Evolutionary conservation across 441 rosid species (phyloP), one percentile per base, ranked within the genome.

Genomic region (Erysimum cheiri): DNA sequence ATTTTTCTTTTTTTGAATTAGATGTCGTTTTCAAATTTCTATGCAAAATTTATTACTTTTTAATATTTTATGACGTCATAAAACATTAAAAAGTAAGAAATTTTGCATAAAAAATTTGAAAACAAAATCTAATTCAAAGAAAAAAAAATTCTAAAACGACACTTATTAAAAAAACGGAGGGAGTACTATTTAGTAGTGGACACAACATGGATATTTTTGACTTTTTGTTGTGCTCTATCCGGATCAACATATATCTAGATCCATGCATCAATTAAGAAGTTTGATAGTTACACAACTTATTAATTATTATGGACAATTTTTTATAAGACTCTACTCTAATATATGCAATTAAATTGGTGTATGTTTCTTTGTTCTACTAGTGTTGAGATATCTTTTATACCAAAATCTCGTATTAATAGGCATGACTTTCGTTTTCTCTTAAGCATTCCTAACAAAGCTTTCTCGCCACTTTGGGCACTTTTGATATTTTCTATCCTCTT

Each of bases 281-380:
- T n/a, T n/a, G n/a, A n/a, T n/a, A n/a, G n/a, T n/a, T n/a, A n/a
- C n/a, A n/a, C n/a, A 53, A 7, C 22, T 12, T 50, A 15, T 4
- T 53, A 7, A 11, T 12, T 50, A 15, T 4, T 53, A 29, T 52
- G 35, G 28, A 52, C 4, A 12, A 28, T 26, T 50, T 50, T 12
- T 22, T 11, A 49, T 24, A 26, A 48, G 53, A 19, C 53, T 19
- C n/a, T n/a, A n/a, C n/a, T n/a, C n/a, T n/a, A n/a, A n/a, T n/a
- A n/a, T n/a, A n/a, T n/a, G n/a, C n/a, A 15, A 44, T 11, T 24
- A 44, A 44, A 44, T 44, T 44, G 15, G 33, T 50, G n/a, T n/a
- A 50, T 29, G 55, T 49, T 49, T 49, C 4, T 50, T 26, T 50
- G 8, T 50, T 50, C n/a, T n/a, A n/a, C 29, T 7, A 26, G 56